Percentiles rank a stretch among this genome's conserved stretches.
Evolutionary conservation across 2,329 filamentous ascomycete species (phyloP).

Genomic region (Botrytis cinerea): DNA sequence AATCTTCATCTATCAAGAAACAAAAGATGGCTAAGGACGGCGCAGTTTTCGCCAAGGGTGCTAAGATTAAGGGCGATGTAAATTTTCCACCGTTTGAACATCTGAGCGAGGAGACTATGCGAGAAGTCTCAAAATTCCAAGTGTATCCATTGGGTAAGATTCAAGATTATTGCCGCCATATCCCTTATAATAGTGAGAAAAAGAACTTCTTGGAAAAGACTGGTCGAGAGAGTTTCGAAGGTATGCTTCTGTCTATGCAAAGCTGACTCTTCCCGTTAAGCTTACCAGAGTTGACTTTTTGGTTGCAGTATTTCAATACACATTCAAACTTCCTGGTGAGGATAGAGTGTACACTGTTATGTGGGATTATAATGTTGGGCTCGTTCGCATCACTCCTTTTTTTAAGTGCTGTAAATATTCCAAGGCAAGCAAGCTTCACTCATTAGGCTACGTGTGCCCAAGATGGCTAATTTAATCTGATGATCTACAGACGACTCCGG

Average conservation of each 20-base stretch:
- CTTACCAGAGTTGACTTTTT: slow-evolving; percentile 24
- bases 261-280: slow-evolving; percentile 18
- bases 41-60: slow-evolving; percentile 60
- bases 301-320: slow-evolving; percentile 75
- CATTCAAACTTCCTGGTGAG: slow-evolving; percentile 70
- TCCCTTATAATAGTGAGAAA: slow-evolving; percentile 94
- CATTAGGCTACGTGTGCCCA: background rate
- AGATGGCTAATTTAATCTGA: background rate
- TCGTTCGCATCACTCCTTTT: slow-evolving; percentile 90
- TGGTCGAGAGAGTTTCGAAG: slow-evolving; percentile 83
- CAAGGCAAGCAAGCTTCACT: slow-evolving; percentile 62
- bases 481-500: slow-evolving; percentile 72
- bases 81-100: slow-evolving; percentile 75
- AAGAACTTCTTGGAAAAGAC: slow-evolving; percentile 86
- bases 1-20: slow-evolving; percentile 44
- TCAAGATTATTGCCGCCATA: slow-evolving; percentile 66
- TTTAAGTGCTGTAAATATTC: slow-evolving; percentile 88
- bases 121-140: slow-evolving; percentile 62
- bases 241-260: slow-evolving; percentile 50
- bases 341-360: slow-evolving; percentile 73
- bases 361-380: slow-evolving; percentile 96
- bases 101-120: slow-evolving; percentile 56
- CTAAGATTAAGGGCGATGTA: slow-evolving; percentile 62
- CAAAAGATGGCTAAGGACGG: slow-evolving; percentile 67
- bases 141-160: slow-evolving; percentile 68